Evolutionary conservation across 495 filamentous ascomycete species (phyloP), one percentile per base, ranked within the genome.

Genomic region (Xylaria acuta): DNA sequence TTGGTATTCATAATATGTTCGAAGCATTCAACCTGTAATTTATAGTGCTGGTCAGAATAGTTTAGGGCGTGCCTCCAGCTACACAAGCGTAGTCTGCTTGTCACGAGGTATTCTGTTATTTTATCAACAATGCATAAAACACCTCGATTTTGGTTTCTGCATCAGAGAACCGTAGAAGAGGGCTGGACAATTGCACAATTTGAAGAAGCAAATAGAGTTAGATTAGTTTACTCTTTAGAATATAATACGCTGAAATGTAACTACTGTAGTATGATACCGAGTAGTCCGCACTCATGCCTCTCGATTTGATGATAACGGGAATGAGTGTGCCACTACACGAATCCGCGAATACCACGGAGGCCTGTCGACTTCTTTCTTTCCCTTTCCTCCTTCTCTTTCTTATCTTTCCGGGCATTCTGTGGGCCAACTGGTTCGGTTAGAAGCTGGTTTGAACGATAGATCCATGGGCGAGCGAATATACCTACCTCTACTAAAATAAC

Each of bases 351-450:
- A 41, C 86, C 85, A 30, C 83, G 81, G 18, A 89, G 73, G 6
- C 84, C 87, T 22, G 78, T 75, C 14, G 79, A 75, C 75, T 87
- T 88, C 78, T 88, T 90, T 20, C 84, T 83, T 72, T 87, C 85
- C 66, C 87, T 87, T 16, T 84, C 83, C 0, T 78, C 76, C 71
- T 85, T 85, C 69, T 84, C 80, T 64, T 87, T 84, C 49, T 84
- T 85, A 3, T 87, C 84, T 72, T 87, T 88, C 45, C 84, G 84
- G 16, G 84, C 79, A 74, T 90, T 90, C 77, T 89, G 87, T 0
- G 88, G 83, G 11, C 88, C 88, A 18, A 84, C 88, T 90, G 47
- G 25, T 27, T 27, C 41, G 51, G 27, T 84, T 73, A 87, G 81
- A 74, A 80, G 14, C 43, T 14, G 14, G 6, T 59, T 64, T 20